Evolutionary conservation across 106 monocot genomes (phyloP).

Genomic region (Allium fistulosum): DNA sequence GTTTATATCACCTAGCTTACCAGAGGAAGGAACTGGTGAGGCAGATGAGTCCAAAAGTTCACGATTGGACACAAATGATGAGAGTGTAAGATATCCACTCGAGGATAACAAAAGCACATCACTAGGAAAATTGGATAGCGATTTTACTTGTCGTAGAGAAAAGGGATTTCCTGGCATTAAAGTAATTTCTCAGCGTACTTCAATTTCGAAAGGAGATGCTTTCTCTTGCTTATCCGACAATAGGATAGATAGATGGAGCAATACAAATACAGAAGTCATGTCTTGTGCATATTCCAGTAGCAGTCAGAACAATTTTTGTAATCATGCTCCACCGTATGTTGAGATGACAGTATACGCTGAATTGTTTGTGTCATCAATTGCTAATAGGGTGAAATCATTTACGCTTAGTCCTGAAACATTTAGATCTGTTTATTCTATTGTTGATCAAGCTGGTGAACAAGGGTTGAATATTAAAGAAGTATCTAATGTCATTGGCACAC

Average conservation of each 20-base stretch:
- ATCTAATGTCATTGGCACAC: conserved; percentile 15
- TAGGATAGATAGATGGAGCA: neutral
- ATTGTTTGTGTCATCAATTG: conserved; percentile 16
- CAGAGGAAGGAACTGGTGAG: conserved; percentile 77
- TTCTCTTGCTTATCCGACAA: conserved; percentile 1
- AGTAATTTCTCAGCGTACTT: conserved; percentile 30
- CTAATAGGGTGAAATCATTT: conserved; percentile 2
- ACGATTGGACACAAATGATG: conserved; percentile 21
- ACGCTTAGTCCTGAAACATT: conserved; percentile 40
- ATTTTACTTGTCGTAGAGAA: conserved; percentile 56
- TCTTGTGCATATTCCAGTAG: neutral
- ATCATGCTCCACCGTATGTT: conserved; percentile 37
- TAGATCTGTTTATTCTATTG: conserved; percentile 32
- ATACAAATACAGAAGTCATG: conserved; percentile 4
- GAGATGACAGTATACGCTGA: conserved; percentile 37
- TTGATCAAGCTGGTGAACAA: conserved; percentile 68
- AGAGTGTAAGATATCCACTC: neutral
- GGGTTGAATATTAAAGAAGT: conserved; percentile 74
- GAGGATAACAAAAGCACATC: conserved; percentile 39
- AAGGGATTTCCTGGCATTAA: conserved; percentile 95
- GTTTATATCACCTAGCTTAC: conserved; percentile 52
- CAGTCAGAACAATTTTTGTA: neutral
- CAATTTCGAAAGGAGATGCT: conserved; percentile 13
- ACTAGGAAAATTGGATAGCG: conserved; percentile 31
- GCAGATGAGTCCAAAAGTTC: conserved; percentile 42